Percentiles rank a stretch among this genome's conserved stretches.
phyloP scores from a whole-genome alignment of 148 eudicot species.

The Rhododendron ovatum region DNA sequence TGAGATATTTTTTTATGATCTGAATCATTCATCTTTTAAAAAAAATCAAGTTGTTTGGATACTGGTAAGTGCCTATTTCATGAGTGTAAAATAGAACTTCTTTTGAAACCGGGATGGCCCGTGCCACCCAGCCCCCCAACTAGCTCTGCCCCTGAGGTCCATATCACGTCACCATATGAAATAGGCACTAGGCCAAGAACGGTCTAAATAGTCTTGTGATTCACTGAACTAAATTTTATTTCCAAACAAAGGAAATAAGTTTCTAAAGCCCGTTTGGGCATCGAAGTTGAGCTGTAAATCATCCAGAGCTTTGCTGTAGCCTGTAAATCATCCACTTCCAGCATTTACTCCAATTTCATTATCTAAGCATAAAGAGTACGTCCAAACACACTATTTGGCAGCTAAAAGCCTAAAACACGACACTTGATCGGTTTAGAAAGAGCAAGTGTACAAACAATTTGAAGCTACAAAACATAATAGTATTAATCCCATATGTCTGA shows the following conservation, averaged over 20 bases:
- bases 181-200: background rate
- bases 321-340: background rate
- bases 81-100: background rate
- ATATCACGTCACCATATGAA: background rate
- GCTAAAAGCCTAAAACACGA: background rate
- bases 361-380: background rate
- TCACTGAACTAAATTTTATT: no score
- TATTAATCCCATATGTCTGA: background rate
- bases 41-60: no score
- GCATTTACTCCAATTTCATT: background rate
- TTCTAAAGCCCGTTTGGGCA: background rate
- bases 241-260: background rate
- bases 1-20: background rate
- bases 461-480: background rate
- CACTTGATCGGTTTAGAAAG: background rate
- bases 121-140: background rate
- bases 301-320: background rate
- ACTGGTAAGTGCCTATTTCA: no score
- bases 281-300: background rate
- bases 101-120: no score
- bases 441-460: background rate
- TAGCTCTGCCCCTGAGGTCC: background rate
- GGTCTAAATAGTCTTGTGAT: background rate
- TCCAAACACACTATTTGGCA: background rate
- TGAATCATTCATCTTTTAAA: background rate